phyloP scores from a whole-genome alignment of 495 filamentous ascomycete species.

The Physcia stellaris region DNA sequence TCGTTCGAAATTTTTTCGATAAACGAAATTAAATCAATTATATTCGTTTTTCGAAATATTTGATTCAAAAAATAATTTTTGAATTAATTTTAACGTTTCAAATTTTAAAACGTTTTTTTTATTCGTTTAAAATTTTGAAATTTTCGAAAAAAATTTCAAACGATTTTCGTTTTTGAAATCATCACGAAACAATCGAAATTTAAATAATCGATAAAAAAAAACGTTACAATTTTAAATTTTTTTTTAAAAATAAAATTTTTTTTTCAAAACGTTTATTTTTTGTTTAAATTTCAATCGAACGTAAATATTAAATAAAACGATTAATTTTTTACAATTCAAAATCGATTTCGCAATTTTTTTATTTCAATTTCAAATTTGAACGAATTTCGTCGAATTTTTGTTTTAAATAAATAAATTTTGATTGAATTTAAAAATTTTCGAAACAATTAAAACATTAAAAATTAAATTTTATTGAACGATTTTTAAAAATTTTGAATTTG shows the following conservation, averaged over 20 bases:
- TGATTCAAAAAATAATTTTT: no score
- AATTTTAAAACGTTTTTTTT: no score
- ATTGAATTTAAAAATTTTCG: neutral
- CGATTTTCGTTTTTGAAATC: neutral
- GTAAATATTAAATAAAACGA: conserved; percentile 1
- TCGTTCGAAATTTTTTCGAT: no score
- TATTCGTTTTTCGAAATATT: no score
- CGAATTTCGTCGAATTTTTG: neutral
- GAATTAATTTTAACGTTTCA: no score
- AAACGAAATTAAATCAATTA: no score
- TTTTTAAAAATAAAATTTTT: neutral
- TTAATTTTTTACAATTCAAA: conserved; percentile 1
- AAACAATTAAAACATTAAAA: conserved; percentile 1
- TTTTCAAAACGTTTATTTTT: neutral
- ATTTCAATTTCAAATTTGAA: neutral
- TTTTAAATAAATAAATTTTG: neutral
- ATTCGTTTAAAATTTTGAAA: neutral
- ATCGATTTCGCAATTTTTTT: neutral
- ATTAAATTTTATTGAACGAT: neutral
- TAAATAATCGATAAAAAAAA: neutral
- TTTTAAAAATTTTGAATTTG: conserved; percentile 1
- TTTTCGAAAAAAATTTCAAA: neutral
- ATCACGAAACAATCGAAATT: no score
- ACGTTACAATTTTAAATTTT: neutral
- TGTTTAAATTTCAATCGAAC: conserved; percentile 5